phyloP scores from a whole-genome alignment of 2,329 filamentous ascomycete species.

The Tolypocladium nubicola region DNA sequence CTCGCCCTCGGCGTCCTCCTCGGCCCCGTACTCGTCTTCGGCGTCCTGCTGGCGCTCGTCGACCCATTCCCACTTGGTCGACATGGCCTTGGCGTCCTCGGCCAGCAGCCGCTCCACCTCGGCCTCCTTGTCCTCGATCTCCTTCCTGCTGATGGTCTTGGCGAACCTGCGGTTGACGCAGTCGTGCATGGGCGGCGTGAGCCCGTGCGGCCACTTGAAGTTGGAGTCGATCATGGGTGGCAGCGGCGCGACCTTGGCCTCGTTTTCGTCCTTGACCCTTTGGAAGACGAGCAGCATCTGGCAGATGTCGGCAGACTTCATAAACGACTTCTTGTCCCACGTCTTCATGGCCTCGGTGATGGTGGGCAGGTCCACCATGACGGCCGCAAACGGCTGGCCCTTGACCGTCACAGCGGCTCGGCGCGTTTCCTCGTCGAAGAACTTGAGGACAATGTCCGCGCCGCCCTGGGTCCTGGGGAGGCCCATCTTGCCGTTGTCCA shows the following conservation, averaged over 20 bases:
- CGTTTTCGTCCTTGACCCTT: conserved; percentile 52
- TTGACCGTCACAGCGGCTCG: conserved; percentile 64
- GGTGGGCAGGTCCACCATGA: conserved; percentile 74
- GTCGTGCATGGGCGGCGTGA: conserved; percentile 83
- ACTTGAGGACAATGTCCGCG: conserved; percentile 70
- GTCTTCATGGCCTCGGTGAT: conserved; percentile 89
- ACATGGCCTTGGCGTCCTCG: conserved; percentile 52
- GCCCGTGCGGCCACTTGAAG: conserved; percentile 71
- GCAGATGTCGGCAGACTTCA: conserved; percentile 80
- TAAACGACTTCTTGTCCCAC: conserved; percentile 79
- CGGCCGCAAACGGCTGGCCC: conserved; percentile 62
- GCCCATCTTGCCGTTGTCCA: conserved; percentile 70
- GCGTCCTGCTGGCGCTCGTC: conserved; percentile 35
- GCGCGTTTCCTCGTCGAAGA: conserved; percentile 63
- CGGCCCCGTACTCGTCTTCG: conserved; percentile 33
- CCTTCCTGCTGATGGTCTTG: conserved; percentile 70
- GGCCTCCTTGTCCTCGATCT: conserved; percentile 76
- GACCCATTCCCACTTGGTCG: conserved; percentile 54
- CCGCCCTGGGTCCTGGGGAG: conserved; percentile 51
- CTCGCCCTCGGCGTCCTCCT: conserved; percentile 40
- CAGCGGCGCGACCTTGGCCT: conserved; percentile 55
- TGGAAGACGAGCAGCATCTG: conserved; percentile 81
- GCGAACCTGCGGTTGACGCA: conserved; percentile 74
- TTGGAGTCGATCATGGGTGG: conserved; percentile 59
- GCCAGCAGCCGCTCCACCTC: conserved; percentile 65